These are phyloP conservation scores for Citrullus colocynthis DNA, from an alignment of 306 rosid species.

Conservation along the genomic window DNA sequence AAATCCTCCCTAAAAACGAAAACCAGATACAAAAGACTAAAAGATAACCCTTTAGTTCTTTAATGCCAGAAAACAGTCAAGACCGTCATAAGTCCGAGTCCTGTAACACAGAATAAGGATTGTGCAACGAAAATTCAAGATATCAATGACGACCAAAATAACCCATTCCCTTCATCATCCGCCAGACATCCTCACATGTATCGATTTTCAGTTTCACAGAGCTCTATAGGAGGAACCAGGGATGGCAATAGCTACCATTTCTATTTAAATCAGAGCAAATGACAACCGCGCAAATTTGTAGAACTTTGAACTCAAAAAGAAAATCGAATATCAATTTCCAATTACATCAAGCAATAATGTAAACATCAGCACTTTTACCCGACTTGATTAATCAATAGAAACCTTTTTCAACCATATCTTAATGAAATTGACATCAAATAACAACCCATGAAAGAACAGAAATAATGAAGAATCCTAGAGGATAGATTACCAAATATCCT, in stretches of 20 bases:
- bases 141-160: neutral
- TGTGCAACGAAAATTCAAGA: neutral
- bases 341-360: neutral
- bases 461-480: neutral
- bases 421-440: neutral
- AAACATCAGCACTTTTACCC: neutral
- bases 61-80: neutral
- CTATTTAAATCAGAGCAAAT: neutral
- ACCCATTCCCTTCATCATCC: neutral
- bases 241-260: neutral
- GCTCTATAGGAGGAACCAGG: neutral
- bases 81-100: neutral
- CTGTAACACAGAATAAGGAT: neutral
- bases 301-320: neutral
- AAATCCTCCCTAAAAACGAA: neutral
- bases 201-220: neutral
- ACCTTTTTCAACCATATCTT: neutral
- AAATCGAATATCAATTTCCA: neutral
- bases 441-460: neutral
- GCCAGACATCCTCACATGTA: neutral
- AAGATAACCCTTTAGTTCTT: neutral
- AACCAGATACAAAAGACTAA: neutral
- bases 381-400: neutral
- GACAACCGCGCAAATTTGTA: neutral
- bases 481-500: conserved; percentile 68